These are phyloP conservation scores for Fusarium sp. DNA, from an alignment of 2,329 filamentous ascomycete genomes.

Conservation along the genomic window DNA sequence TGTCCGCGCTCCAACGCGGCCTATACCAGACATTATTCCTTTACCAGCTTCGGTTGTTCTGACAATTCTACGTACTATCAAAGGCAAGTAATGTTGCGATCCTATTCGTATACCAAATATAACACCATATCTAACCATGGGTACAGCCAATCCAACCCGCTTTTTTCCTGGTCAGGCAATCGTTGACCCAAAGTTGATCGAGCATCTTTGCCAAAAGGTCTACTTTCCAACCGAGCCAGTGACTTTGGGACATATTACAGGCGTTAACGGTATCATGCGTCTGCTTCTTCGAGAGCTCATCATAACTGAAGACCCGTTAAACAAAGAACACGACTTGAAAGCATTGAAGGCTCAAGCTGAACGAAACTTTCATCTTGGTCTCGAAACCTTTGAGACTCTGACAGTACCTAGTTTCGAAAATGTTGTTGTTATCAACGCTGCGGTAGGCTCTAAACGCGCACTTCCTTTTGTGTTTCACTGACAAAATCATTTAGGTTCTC, in stretches of 20 bases:
- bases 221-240: constrained; percentile 39
- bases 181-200: constrained; percentile 21
- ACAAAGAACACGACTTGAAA: constrained; percentile 23
- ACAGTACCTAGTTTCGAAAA: constrained; percentile 39
- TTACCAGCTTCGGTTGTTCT: constrained; percentile 23
- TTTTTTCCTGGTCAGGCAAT: constrained; percentile 32
- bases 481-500: constrained; percentile 5
- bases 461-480: accelerated
- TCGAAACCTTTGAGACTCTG: constrained; percentile 36
- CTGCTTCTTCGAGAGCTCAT: constrained; percentile 25
- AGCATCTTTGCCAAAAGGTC: constrained; percentile 32
- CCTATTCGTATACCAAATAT: too few relatives aligned
- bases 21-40: constrained; percentile 12
- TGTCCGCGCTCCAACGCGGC: background rate
- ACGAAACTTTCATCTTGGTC: constrained; percentile 29
- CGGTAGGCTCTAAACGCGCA: background rate
- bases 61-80: constrained; percentile 23
- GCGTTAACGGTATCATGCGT: constrained; percentile 32
- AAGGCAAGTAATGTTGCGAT: background rate
- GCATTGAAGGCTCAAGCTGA: constrained; percentile 18
- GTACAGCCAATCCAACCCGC: constrained; percentile 3
- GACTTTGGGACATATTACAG: constrained; percentile 26
- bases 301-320: constrained; percentile 18
- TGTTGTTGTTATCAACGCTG: constrained; percentile 24
- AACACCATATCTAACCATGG: background rate